phyloP scores from a whole-genome alignment of 2,329 filamentous ascomycete genomes.

The Aureobasidium sp. region DNA sequence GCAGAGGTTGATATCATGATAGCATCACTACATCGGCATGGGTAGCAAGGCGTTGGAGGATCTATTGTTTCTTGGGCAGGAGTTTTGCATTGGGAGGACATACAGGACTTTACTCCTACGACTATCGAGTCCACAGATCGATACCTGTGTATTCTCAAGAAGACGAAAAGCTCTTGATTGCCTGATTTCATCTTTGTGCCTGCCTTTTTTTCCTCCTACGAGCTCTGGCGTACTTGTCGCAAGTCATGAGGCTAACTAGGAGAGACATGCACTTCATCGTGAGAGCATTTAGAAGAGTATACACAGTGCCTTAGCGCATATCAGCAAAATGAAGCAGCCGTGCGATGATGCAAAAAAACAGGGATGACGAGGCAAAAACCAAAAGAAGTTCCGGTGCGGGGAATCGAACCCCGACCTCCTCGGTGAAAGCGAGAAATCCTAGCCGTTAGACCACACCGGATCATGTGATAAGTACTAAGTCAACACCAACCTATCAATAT shows the following conservation, averaged over 20 bases:
- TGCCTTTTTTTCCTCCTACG: background rate
- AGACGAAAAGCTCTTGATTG: background rate
- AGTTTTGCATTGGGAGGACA: background rate
- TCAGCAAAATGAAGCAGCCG: no score
- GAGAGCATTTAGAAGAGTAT: no score
- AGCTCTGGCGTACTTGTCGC: background rate
- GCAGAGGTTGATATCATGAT: background rate
- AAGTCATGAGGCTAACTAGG: no score
- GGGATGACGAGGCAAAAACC: background rate
- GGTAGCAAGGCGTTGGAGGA: slow-evolving; percentile 1
- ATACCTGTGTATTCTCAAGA: slow-evolving; percentile 4
- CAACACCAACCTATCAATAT: no score
- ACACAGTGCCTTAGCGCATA: no score
- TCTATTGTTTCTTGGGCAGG: slow-evolving; percentile 3
- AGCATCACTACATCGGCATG: background rate
- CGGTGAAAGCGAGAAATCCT: slow-evolving; percentile 22
- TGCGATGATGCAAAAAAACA: background rate
- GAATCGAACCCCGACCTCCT: slow-evolving; percentile 22
- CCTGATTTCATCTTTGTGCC: background rate
- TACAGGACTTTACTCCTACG: background rate
- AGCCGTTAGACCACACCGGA: slow-evolving; percentile 20
- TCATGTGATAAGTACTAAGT: background rate
- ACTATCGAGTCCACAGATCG: background rate
- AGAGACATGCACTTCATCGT: no score
- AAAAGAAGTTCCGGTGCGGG: slow-evolving; percentile 19